A percentile compares a stretch with the other conserved stretches of the same genome.
These are phyloP conservation scores for Saccharomycopsis sp. DNA, from an alignment of 805 yeast species.

Conservation along the genomic window DNA sequence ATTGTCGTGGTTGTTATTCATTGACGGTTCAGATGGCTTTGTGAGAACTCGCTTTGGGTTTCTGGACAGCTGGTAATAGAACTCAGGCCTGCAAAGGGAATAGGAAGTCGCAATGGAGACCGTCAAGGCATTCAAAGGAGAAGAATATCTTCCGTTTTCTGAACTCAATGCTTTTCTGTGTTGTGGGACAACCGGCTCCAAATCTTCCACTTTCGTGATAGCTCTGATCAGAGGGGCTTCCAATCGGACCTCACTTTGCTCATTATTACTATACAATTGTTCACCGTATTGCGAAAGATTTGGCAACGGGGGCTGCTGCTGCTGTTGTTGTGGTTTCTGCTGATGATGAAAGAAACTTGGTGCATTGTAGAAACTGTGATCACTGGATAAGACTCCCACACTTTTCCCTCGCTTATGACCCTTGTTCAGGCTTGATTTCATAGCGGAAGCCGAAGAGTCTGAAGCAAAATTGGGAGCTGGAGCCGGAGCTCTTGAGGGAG, in stretches of 20 bases:
- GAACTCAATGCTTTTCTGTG: too few relatives aligned
- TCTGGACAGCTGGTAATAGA: slow-evolving; percentile 71
- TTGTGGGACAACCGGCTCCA: too few relatives aligned
- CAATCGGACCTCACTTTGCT: too few relatives aligned
- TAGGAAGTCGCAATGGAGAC: slow-evolving; percentile 71
- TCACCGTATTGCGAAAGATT: too few relatives aligned
- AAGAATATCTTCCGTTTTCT: too few relatives aligned
- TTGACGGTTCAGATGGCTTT: slow-evolving; percentile 78
- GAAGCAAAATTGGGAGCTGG: slow-evolving; percentile 32
- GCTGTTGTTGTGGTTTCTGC: too few relatives aligned
- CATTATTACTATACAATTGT: slow-evolving; percentile 27
- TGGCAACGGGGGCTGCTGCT: slow-evolving; percentile 26
- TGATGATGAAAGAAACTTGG: too few relatives aligned
- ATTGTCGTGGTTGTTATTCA: slow-evolving; percentile 80
- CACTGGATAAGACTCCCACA: slow-evolving; percentile 7
- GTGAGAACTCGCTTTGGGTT: slow-evolving; percentile 91
- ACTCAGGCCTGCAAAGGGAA: slow-evolving; percentile 74
- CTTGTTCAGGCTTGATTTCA: neutral
- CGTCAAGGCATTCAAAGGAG: slow-evolving; percentile 78
- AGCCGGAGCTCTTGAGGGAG: slow-evolving; percentile 38
- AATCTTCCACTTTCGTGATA: too few relatives aligned
- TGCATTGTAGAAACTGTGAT: slow-evolving; percentile 4
- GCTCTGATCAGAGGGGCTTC: too few relatives aligned
- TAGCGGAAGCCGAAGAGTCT: slow-evolving; percentile 23
- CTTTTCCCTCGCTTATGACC: slow-evolving; percentile 22